phyloP scores from a whole-genome alignment of 495 filamentous ascomycete species.

The Pseudomonodictys pantanalensis region DNA sequence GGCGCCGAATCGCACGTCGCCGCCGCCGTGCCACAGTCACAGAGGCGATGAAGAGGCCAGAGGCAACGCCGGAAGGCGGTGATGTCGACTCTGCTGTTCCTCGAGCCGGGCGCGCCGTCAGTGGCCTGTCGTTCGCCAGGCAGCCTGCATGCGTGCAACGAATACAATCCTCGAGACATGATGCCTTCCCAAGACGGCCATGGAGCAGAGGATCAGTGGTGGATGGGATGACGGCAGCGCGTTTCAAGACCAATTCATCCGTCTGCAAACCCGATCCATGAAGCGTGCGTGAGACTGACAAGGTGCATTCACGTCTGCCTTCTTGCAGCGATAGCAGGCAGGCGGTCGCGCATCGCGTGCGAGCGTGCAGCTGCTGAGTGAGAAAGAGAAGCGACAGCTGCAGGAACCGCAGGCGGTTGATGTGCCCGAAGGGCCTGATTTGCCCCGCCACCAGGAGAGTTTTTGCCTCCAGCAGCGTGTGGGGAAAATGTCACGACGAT shows the following conservation, averaged over 20 bases:
- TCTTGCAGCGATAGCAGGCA: background rate
- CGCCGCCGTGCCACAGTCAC: conserved; percentile 16
- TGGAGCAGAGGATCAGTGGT: background rate
- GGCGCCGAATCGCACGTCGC: conserved; percentile 16
- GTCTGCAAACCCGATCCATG: background rate
- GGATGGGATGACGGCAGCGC: conserved; percentile 22
- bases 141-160: background rate
- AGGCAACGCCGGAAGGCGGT: background rate
- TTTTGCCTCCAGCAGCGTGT: conserved; percentile 4
- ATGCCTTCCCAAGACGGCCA: too few species aligned
- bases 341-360: background rate
- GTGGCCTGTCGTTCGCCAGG: conserved; percentile 9
- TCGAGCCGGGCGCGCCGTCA: conserved; percentile 17
- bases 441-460: conserved; percentile 15
- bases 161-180: background rate
- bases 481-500: conserved; percentile 11
- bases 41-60: background rate
- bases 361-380: background rate
- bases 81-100: background rate
- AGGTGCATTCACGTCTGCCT: background rate
- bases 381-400: background rate
- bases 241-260: background rate
- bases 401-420: conserved; percentile 23
- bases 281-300: conserved; percentile 1
- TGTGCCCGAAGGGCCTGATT: conserved; percentile 20